These are phyloP conservation scores for Kodamaea arcana DNA, from an alignment of 1,139 yeast genomes.

Conservation along the genomic window DNA sequence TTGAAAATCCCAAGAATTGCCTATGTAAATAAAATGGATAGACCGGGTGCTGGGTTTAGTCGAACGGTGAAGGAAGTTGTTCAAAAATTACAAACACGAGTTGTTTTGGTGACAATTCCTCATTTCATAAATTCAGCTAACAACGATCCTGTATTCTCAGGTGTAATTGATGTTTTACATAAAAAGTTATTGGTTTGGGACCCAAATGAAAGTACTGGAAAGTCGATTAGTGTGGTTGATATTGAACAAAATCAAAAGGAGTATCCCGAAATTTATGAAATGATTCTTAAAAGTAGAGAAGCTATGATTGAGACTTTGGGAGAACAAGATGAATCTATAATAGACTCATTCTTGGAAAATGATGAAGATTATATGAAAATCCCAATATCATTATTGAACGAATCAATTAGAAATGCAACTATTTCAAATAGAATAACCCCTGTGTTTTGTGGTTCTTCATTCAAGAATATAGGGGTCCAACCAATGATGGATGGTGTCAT, in stretches of 20 bases:
- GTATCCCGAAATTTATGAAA: conserved; percentile 38
- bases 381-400: conserved; percentile 46
- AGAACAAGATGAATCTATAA: conserved; percentile 71
- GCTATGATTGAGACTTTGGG: conserved; percentile 80
- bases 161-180: conserved; percentile 80
- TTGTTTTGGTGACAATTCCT: conserved; percentile 77
- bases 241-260: conserved; percentile 25
- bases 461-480: conserved; percentile 89
- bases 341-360: conserved; percentile 70
- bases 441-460: conserved; percentile 89
- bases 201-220: conserved; percentile 49
- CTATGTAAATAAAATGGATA: conserved; percentile 91
- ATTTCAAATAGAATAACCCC: conserved; percentile 61
- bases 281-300: conserved; percentile 58
- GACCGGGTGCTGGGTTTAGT: conserved; percentile 93
- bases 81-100: conserved; percentile 70
- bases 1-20: conserved; percentile 70
- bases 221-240: conserved; percentile 48
- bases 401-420: conserved; percentile 63
- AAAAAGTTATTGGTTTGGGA: conserved; percentile 66
- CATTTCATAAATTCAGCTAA: conserved; percentile 42
- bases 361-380: conserved; percentile 68
- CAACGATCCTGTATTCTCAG: conserved; percentile 52
- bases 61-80: conserved; percentile 84
- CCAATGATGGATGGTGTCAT: conserved; percentile 84